Evolutionary conservation across 73 alveolate species (phyloP).

Genomic region (Symbiodinium pilosum): DNA sequence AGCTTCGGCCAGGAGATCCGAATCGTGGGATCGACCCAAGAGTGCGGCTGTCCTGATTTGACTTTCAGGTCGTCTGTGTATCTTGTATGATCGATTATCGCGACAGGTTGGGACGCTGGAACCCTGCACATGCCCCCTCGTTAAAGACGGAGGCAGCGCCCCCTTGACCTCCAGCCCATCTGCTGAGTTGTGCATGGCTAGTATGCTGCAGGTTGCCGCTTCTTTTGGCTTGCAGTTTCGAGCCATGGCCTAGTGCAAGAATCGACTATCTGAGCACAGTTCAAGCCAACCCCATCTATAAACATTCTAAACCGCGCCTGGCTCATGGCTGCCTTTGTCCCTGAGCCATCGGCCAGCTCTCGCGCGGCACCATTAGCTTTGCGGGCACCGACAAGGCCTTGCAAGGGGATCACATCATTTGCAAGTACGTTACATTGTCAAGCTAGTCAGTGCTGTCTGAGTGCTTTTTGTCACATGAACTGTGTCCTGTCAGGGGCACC

Average conservation of each 20-base stretch:
- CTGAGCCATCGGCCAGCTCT: not conserved
- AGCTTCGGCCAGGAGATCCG: not conserved
- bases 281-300: not conserved
- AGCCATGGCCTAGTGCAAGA: not conserved
- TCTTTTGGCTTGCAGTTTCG: no score
- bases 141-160: slow-evolving; percentile 24
- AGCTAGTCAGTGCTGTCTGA: no score
- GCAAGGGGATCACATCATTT: no score
- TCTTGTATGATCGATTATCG: no score
- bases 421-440: no score
- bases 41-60: not conserved
- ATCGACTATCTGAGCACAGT: not conserved
- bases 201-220: no score
- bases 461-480: no score
- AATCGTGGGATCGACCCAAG: not conserved
- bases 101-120: not conserved
- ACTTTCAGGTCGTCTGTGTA: not conserved
- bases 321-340: not conserved
- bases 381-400: no score
- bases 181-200: no score
- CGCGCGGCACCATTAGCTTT: no score
- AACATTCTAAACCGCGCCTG: not conserved
- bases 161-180: no score
- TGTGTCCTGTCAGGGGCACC: no score
- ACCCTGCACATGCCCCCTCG: not conserved